phyloP scores from a whole-genome alignment of 805 yeast species.

The Ascoidea rubescens region DNA sequence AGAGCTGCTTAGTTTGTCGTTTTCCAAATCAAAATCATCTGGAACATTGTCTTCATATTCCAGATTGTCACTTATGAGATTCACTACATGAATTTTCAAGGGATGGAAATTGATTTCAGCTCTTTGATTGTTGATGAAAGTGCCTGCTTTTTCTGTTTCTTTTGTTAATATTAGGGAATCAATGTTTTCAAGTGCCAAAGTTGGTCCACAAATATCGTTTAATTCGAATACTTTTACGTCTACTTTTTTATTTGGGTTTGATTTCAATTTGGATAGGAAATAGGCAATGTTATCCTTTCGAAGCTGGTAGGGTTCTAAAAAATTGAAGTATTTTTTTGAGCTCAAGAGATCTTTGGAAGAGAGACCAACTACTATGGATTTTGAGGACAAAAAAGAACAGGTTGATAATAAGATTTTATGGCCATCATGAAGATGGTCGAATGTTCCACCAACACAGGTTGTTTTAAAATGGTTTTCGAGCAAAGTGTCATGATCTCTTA shows the following conservation, averaged over 20 bases:
- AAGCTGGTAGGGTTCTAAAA: slow-evolving; percentile 39
- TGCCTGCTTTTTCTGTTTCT: slow-evolving; percentile 71
- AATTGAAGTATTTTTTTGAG: slow-evolving; percentile 62
- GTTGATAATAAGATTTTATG: slow-evolving; percentile 75
- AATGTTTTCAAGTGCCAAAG: slow-evolving; percentile 59
- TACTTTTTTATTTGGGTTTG: slow-evolving; percentile 19
- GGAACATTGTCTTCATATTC: slow-evolving; percentile 20
- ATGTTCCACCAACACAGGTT: slow-evolving; percentile 85
- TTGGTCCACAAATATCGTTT: slow-evolving; percentile 88
- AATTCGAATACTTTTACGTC: slow-evolving; percentile 44
- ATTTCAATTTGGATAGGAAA: slow-evolving; percentile 37
- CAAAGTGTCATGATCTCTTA: neutral
- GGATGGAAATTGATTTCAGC: slow-evolving; percentile 34
- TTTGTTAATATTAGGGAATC: slow-evolving; percentile 71
- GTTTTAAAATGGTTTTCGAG: slow-evolving; percentile 18
- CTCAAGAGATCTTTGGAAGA: slow-evolving; percentile 62
- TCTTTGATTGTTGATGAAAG: slow-evolving; percentile 54
- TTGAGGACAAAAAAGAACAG: slow-evolving; percentile 45
- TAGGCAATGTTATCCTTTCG: slow-evolving; percentile 32
- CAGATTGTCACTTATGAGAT: slow-evolving; percentile 50
- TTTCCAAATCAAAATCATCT: neutral
- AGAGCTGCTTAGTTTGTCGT: slow-evolving; percentile 78
- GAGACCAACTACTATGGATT: slow-evolving; percentile 60
- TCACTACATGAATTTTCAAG: slow-evolving; percentile 38
- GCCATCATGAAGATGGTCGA: slow-evolving; percentile 93